These are phyloP conservation scores for Vitis hybrid DNA, from an alignment of 177 flowering plant genomes.

Conservation along the genomic window DNA sequence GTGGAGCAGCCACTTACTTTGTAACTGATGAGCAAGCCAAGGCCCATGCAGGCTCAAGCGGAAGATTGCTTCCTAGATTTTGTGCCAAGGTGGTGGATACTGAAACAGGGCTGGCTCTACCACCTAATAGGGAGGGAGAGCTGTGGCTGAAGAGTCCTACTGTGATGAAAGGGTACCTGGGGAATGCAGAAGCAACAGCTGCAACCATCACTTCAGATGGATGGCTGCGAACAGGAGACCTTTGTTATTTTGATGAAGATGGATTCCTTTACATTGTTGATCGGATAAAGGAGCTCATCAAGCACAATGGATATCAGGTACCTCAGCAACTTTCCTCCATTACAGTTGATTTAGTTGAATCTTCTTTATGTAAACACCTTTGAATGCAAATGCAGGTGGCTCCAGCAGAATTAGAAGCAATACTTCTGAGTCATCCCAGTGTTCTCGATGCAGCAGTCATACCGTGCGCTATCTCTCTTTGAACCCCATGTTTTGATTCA, in stretches of 20 bases:
- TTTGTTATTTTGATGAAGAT: constrained; percentile 63
- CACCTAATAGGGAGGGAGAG: constrained; percentile 58
- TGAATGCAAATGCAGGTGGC: constrained; percentile 54
- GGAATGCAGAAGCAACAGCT: constrained; percentile 62
- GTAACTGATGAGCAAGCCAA: constrained; percentile 30
- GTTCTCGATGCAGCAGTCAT: constrained; percentile 76
- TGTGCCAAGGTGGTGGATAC: constrained; percentile 57
- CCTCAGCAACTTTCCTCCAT: not conserved
- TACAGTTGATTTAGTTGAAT: not conserved
- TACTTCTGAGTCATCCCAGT: constrained; percentile 56
- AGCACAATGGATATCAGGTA: constrained; percentile 85
- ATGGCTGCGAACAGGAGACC: constrained; percentile 80
- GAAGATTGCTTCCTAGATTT: constrained; percentile 46
- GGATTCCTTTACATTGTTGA: constrained; percentile 71
- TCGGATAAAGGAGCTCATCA: constrained; percentile 83
- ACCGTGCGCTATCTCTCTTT: constrained; percentile 45
- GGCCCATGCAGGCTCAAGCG: constrained; percentile 39
- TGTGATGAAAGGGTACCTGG: constrained; percentile 64
- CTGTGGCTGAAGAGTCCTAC: constrained; percentile 62
- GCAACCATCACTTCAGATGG: constrained; percentile 52
- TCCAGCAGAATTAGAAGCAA: constrained; percentile 74
- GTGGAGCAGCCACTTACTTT: constrained; percentile 50
- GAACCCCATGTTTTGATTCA: not conserved
- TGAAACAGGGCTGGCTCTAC: constrained; percentile 43
- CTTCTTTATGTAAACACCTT: not conserved